Conservation (phyloP, 164 flowering plant species). For the Umbilicus rupestris region DNA sequence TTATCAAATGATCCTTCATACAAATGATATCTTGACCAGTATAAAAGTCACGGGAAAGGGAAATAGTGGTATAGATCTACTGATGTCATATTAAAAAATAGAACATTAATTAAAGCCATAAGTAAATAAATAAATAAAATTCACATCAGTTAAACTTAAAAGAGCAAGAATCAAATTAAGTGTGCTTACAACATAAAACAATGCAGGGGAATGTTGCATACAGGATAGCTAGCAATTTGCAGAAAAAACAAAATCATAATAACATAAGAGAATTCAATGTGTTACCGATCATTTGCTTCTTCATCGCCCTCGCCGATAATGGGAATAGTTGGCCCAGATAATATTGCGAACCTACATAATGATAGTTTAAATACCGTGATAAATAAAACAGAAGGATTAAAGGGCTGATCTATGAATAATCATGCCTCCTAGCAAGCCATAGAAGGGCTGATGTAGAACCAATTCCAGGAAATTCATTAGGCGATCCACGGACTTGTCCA, state of each 20-base stretch:
- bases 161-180: background rate
- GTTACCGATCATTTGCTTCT: conserved; percentile 94
- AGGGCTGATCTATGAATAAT: background rate
- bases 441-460: conserved; percentile 95
- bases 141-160: background rate
- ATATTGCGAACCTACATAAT: conserved; percentile 74
- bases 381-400: background rate
- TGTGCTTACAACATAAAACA: background rate
- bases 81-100: background rate
- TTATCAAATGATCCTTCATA: background rate
- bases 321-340: conserved; percentile 95
- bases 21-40: background rate
- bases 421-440: conserved; percentile 89
- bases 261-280: background rate
- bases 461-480: conserved; percentile 95
- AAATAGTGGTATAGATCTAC: background rate
- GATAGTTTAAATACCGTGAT: conserved; percentile 8
- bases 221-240: background rate
- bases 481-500: conserved; percentile 98
- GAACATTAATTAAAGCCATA: background rate
- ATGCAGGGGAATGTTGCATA: background rate
- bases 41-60: background rate
- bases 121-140: background rate
- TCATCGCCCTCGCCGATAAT: conserved; percentile 95
- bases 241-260: background rate